These are phyloP conservation scores for Didymella keratinophila DNA, from an alignment of 2,329 filamentous ascomycete species.

Conservation along the genomic window DNA sequence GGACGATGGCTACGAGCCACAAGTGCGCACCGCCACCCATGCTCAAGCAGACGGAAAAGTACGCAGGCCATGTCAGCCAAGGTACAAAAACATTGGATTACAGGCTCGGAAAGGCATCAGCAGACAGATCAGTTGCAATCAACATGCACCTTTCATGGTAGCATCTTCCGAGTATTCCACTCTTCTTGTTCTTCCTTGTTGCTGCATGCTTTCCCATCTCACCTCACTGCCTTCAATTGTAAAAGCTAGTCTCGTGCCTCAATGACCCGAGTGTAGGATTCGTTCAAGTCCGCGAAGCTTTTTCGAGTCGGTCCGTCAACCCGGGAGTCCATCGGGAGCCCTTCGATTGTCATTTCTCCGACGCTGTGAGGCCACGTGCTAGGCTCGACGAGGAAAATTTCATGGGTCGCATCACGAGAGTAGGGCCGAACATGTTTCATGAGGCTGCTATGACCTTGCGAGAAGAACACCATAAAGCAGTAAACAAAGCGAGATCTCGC, in stretches of 20 bases:
- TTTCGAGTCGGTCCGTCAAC: conserved; percentile 1
- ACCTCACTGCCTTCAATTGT: not conserved
- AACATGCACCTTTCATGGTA: not conserved
- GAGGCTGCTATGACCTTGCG: conserved; percentile 1
- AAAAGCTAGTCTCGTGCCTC: not conserved
- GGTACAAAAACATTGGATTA: not conserved
- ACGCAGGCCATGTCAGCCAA: conserved; percentile 1
- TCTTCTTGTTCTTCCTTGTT: not conserved
- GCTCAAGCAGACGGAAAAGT: not conserved
- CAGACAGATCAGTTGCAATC: not conserved
- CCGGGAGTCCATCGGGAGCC: not conserved
- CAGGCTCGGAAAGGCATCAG: not conserved
- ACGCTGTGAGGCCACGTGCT: conserved; percentile 4
- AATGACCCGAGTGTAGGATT: not conserved
- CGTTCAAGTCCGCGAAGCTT: not conserved
- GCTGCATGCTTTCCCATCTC: not conserved
- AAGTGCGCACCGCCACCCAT: not conserved
- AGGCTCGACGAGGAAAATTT: not conserved
- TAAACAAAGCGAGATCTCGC: not conserved
- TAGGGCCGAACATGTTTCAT: conserved; percentile 22
- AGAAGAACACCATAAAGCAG: not conserved
- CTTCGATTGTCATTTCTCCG: conserved; percentile 2
- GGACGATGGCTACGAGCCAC: not conserved
- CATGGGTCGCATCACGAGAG: conserved; percentile 1
- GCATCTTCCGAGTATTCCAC: not conserved